Conservation (phyloP, 2,329 filamentous ascomycete genomes). For the Curvularia lunata region DNA sequence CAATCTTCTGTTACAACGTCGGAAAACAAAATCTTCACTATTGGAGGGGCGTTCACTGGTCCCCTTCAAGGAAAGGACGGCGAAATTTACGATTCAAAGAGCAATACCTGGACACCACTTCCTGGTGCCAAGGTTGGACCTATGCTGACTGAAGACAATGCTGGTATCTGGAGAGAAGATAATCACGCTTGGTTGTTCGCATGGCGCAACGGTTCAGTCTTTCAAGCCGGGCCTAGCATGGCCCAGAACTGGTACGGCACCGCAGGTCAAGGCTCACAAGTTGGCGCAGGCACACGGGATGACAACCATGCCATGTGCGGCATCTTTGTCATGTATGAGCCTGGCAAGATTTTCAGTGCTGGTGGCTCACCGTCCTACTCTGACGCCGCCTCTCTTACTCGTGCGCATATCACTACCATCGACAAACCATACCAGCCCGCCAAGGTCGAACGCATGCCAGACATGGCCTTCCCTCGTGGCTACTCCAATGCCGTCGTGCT, state of each 20-base stretch:
- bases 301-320: slow-evolving; percentile 63
- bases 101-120: slow-evolving; percentile 57
- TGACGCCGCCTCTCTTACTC: slow-evolving; percentile 35
- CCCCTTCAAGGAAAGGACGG: slow-evolving; percentile 60
- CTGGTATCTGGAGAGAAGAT: slow-evolving; percentile 56
- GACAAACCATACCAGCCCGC: slow-evolving; percentile 35
- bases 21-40: slow-evolving; percentile 63
- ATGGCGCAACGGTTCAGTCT: slow-evolving; percentile 57
- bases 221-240: slow-evolving; percentile 62
- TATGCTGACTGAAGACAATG: slow-evolving; percentile 58
- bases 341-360: slow-evolving; percentile 61
- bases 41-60: slow-evolving; percentile 65
- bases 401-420: slow-evolving; percentile 60
- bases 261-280: slow-evolving; percentile 50
- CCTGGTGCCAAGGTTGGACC: slow-evolving; percentile 53
- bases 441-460: slow-evolving; percentile 26
- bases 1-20: slow-evolving; percentile 60
- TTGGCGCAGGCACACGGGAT: slow-evolving; percentile 54
- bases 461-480: slow-evolving; percentile 38
- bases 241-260: slow-evolving; percentile 65
- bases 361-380: slow-evolving; percentile 58
- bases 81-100: slow-evolving; percentile 54
- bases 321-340: slow-evolving; percentile 64
- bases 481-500: slow-evolving; percentile 40
- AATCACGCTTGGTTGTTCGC: slow-evolving; percentile 63